phyloP scores from a whole-genome alignment of 2,329 filamentous ascomycete genomes.

The Plenodomus biglobosus region DNA sequence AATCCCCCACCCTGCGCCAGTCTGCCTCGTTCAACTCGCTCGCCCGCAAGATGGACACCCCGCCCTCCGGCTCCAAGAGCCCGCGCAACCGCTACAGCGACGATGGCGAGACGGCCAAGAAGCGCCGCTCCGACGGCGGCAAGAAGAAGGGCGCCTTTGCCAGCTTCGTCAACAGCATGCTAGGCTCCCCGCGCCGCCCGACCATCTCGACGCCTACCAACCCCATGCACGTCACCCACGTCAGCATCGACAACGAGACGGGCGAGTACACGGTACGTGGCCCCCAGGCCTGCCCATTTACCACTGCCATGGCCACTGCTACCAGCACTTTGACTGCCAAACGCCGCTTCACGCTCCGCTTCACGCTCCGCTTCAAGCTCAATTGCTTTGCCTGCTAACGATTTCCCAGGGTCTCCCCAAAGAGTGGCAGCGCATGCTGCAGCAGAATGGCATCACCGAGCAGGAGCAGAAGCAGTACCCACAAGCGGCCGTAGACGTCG shows the following conservation, averaged over 20 bases:
- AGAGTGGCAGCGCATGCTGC: conserved; percentile 95
- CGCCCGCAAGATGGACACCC: conserved; percentile 49
- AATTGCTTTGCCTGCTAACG: conserved; percentile 22
- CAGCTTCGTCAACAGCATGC: conserved; percentile 45
- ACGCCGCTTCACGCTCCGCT: too few species aligned
- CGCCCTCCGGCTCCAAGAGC: conserved; percentile 40
- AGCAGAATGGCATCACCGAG: conserved; percentile 93
- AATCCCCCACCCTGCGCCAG: conserved; percentile 42
- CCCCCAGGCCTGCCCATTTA: conserved; percentile 12
- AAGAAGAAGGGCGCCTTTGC: conserved; percentile 48
- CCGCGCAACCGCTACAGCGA: conserved; percentile 46
- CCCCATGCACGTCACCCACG: conserved; percentile 95
- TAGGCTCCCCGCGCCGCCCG: conserved; percentile 76
- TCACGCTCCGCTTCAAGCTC: too few species aligned
- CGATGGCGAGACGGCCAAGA: conserved; percentile 35
- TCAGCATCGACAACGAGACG: conserved; percentile 94
- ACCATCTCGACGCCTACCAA: conserved; percentile 98
- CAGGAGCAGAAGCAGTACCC: conserved; percentile 95
- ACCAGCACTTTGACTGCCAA: too few species aligned
- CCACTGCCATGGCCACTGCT: background rate
- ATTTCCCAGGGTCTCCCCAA: conserved; percentile 77
- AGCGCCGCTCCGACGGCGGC: conserved; percentile 38
- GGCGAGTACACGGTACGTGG: conserved; percentile 84
- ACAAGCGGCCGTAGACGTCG: conserved; percentile 91
- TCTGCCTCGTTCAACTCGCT: conserved; percentile 48